Base-by-base conservation (phyloP, 768 basidiomycete species). In the Mycena amicta region DNA sequence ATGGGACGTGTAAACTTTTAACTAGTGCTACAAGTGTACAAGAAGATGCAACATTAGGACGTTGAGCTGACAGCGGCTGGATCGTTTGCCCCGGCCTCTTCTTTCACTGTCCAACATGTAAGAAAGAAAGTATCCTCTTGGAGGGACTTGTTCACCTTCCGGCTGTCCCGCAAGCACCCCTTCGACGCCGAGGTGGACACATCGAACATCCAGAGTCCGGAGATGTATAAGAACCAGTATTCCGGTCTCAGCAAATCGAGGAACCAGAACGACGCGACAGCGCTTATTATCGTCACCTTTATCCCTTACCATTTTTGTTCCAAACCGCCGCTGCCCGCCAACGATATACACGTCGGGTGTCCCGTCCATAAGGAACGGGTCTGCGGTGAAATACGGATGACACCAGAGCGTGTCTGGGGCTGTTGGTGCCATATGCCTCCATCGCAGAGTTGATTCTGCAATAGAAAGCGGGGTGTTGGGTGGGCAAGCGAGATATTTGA, bases 391-490 rank as follows among this genome's bases (percentile, higher is more conserved):
- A 76, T 90, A 98, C 18, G 97, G 97, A 71, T 98, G 95, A 66
- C 97, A 98, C 95, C 95, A 98, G 3, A 99, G 81, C 1, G 97
- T 99, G 73, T 99, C 97, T 26, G 97, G 97, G 25, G 96, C 96
- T 6, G 97, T 98, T 3, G 97, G 97, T n/a, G 97, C 95, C 71
- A 97, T 86, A 75, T 98, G 96, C 57, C 95, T 79, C 97, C 96
- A 99, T 65, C 80, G 84, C 30, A 99, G 78, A 12, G 94, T 95
- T 40, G 88, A 79, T 67, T 87, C 83, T 11, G 92, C 83, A 59
- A 98, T 80, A 2, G 83, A 83, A 30, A 96, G 70, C 39, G 89
- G 81, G n/a, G 89, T 89, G 56, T 83, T 79, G 5, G 86, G 85
- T 5, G 85, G 87, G 6, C 85, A 80, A 12, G 84, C 81, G 40